phyloP scores from a whole-genome alignment of 116 monocot genomes.

The Trichopus zeylanicus region DNA sequence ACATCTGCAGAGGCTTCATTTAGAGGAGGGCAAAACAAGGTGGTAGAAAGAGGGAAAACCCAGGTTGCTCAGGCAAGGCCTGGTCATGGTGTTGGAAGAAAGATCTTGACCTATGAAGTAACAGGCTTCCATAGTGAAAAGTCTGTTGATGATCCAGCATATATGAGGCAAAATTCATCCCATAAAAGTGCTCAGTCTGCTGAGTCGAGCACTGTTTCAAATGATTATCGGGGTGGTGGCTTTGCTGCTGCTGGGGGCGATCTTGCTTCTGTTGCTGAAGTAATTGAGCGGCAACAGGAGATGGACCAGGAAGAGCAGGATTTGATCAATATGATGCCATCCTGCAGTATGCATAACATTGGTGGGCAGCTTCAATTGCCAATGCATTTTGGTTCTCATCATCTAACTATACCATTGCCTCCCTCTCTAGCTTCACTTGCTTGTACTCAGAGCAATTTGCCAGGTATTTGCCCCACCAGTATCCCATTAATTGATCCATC shows the following conservation, averaged over 20 bases:
- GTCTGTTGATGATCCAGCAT: slow-evolving; percentile 33
- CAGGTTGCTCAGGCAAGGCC: slow-evolving; percentile 17
- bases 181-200: slow-evolving; percentile 26
- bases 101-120: slow-evolving; percentile 23
- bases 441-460: slow-evolving; percentile 40
- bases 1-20: slow-evolving; percentile 28
- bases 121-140: slow-evolving; percentile 20
- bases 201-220: slow-evolving; percentile 29
- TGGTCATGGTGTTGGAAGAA: slow-evolving; percentile 30
- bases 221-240: slow-evolving; percentile 33
- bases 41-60: slow-evolving; percentile 25
- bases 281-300: slow-evolving; percentile 30
- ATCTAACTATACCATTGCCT: slow-evolving; percentile 30
- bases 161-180: slow-evolving; percentile 26
- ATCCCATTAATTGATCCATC: slow-evolving; percentile 33
- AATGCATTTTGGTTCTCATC: slow-evolving; percentile 41
- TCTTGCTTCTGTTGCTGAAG: slow-evolving; percentile 37
- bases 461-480: slow-evolving; percentile 40
- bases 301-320: slow-evolving; percentile 70
- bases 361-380: slow-evolving; percentile 52
- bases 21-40: slow-evolving; percentile 23
- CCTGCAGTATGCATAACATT: slow-evolving; percentile 36
- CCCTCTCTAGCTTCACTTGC: slow-evolving; percentile 40
- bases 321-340: slow-evolving; percentile 65
- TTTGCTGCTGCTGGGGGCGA: slow-evolving; percentile 32